phyloP scores from a whole-genome alignment of 2,329 filamentous ascomycete species.

The Tetracladium maxilliforme region DNA sequence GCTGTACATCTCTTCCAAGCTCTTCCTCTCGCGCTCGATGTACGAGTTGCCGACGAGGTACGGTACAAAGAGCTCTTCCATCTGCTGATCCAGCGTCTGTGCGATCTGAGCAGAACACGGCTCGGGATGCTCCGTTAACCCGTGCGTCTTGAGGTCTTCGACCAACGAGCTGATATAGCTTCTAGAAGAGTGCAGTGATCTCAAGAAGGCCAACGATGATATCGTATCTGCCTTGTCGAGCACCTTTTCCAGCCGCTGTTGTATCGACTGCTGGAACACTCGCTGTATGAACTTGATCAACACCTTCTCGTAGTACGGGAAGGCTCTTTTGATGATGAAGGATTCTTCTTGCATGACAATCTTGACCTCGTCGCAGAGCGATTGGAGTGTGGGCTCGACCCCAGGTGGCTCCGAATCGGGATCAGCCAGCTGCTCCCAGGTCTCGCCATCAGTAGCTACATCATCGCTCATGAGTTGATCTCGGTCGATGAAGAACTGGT shows the following conservation, averaged over 20 bases:
- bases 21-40: conserved; percentile 54
- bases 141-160: conserved; percentile 87
- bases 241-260: conserved; percentile 90
- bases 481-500: conserved; percentile 96
- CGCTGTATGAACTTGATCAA: conserved; percentile 85
- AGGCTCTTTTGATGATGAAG: conserved; percentile 89
- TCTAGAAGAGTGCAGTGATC: conserved; percentile 79
- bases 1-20: conserved; percentile 69
- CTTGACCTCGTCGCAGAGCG: conserved; percentile 83
- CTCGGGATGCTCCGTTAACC: conserved; percentile 88
- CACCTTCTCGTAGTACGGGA: conserved; percentile 92
- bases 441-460: conserved; percentile 38
- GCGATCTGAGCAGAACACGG: conserved; percentile 77
- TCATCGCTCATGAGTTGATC: conserved; percentile 73
- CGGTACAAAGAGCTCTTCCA: conserved; percentile 65
- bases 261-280: conserved; percentile 95
- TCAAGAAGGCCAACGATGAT: conserved; percentile 81
- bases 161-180: conserved; percentile 78
- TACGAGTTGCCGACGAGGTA: conserved; percentile 56
- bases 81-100: conserved; percentile 55
- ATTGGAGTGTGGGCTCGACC: conserved; percentile 84
- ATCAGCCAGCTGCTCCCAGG: conserved; percentile 86
- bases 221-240: conserved; percentile 86
- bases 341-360: conserved; percentile 96
- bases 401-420: conserved; percentile 85